These are phyloP conservation scores for Arthrobotrys musiformis DNA, from an alignment of 2,329 filamentous ascomycete species.

Conservation along the genomic window DNA sequence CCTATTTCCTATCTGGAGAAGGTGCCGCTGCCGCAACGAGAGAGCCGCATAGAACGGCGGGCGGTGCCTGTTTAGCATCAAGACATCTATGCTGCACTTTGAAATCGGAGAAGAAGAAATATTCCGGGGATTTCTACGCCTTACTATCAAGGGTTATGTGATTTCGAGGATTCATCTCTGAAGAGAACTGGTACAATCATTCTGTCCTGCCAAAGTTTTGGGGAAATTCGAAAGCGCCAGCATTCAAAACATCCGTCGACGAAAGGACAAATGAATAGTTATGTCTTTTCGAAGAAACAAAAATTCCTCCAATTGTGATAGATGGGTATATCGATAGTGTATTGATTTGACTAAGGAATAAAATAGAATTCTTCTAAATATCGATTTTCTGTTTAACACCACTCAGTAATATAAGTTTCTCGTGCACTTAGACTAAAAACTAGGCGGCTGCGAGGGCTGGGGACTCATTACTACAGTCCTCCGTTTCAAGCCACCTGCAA, in stretches of 20 bases:
- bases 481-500: slow-evolving; percentile 18
- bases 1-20: slow-evolving; percentile 30
- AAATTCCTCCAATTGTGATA: background rate
- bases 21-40: slow-evolving; percentile 23
- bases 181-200: background rate
- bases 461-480: background rate
- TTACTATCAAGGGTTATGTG: background rate
- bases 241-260: background rate
- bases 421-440: background rate
- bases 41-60: slow-evolving; percentile 22
- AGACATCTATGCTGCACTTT: too few relatives aligned
- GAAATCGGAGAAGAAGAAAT: background rate
- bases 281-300: background rate
- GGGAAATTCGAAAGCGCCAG: background rate
- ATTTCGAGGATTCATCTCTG: background rate
- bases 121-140: background rate
- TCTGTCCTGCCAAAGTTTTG: background rate
- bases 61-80: slow-evolving; percentile 23
- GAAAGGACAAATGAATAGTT: background rate
- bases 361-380: background rate
- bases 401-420: background rate
- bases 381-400: background rate
- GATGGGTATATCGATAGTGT: background rate
- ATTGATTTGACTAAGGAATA: background rate
- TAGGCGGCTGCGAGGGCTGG: background rate